Conservation (phyloP, 352 stramenopile genomes). For the Globisporangium radiosum region DNA sequence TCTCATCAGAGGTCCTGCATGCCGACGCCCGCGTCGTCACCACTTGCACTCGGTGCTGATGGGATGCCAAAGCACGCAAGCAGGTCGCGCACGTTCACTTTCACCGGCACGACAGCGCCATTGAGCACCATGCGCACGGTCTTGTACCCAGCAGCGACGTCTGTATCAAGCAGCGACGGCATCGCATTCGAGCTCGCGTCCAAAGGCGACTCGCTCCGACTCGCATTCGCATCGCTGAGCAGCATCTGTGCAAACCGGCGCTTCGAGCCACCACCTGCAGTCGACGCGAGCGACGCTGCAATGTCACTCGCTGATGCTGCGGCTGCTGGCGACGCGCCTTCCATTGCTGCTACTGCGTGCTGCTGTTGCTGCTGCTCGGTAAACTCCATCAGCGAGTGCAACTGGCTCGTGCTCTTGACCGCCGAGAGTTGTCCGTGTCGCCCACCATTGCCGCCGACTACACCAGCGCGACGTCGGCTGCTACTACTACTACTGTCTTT, state of each 20-base stretch:
- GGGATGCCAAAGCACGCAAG: conserved; percentile 31
- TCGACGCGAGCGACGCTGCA: background rate
- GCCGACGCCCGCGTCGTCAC: background rate
- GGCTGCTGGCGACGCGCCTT: background rate
- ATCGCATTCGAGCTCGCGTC: background rate
- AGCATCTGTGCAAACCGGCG: conserved; percentile 4
- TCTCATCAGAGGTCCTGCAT: conserved; percentile 2
- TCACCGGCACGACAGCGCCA: conserved; percentile 51
- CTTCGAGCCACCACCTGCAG: background rate
- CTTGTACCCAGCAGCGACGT: conserved; percentile 35
- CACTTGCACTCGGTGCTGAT: background rate
- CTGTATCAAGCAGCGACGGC: background rate
- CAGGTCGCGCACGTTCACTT: conserved; percentile 67
- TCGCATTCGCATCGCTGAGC: background rate
- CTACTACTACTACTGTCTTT: conserved; percentile 23
- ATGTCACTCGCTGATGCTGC: background rate
- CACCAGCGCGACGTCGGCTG: background rate
- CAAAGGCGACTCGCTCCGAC: background rate
- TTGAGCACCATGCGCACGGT: conserved; percentile 72
- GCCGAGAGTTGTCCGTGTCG: background rate
- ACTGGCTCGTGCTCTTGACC: conserved; percentile 6
- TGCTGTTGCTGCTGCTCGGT: conserved; percentile 1
- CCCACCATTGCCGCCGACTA: no score
- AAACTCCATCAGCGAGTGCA: conserved; percentile 7
- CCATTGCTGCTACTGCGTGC: background rate